Base-by-base conservation (phyloP, 768 basidiomycete genomes). In the Scleroderma citrinum region DNA sequence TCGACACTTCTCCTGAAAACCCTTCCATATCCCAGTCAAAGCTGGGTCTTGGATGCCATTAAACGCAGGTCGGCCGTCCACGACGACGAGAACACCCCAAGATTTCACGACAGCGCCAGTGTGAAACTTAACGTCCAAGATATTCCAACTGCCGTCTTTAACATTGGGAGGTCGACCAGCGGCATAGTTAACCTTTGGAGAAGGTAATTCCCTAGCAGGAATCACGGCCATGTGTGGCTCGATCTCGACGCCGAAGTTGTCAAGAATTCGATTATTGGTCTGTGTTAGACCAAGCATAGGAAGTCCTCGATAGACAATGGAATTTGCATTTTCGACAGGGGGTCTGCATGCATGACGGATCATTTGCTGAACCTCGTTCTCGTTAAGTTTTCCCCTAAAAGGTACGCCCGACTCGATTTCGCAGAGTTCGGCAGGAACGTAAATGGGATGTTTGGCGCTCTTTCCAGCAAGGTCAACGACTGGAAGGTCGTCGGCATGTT, bases 71-170 rank as follows among this genome's bases (percentile, higher is more conserved):
- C 29, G 30, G 29, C 53, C 39, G 34, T 75, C 75, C 1, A 47
- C 0, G 46, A 84, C 72, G 7, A 83, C 74, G 1, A 92, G 59
- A 8, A 89, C 78, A 66, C 80, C 82, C 84, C 86, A 90, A 30
- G 71, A 73, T 8, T 62, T 34, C 16, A 87, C 71, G 1, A 47
- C 56, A 0, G 73, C 83, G 1, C 79, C 80, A 0, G 56, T 59
- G 30, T 82, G 79, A 58, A 92, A 89, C 58, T 81, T 80, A 47
- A 85, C 82, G 20, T 83, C 73, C 30, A 83, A 61, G 46, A 90
- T 82, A 53, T 91, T 91, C 89, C 89, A 92, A 34, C 78, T 76
- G 1, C 82, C 90, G 29, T 83, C 77, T 31, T 58, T 67, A 6
- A 80, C 75, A 13, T 66, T 72, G 3, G 63, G 47, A 64, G 70